Evolutionary conservation across 2,329 filamentous ascomycete species (phyloP), one percentile per base, ranked within the genome.

Genomic region (Aspergillus persii): DNA sequence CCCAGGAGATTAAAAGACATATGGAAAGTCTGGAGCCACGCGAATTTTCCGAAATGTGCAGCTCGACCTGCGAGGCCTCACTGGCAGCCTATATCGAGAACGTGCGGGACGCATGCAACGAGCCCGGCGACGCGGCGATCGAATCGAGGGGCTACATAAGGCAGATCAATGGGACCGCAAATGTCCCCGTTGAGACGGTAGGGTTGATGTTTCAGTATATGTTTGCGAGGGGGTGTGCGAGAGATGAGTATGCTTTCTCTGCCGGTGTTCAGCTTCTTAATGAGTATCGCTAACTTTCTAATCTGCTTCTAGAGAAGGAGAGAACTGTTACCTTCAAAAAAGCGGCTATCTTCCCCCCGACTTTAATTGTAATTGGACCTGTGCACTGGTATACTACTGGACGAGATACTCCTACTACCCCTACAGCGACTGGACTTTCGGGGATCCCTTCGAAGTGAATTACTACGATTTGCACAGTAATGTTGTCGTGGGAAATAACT

Each of bases 351-450:
- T 57, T n/a, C 51, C 53, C 4, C 1, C 31, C 6, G 44, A 59
- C 9, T 59, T 53, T 23, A 26, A 18, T 29, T 63, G 58, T 55
- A n/a, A 31, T 26, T 58, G 50, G 56, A 48, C n/a, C 30, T 63
- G 58, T 26, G 59, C 56, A 2, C 29, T 59, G 7, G 61, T 59
- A 15, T 57, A 57, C 44, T 55, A 57, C 52, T 63, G 56, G 54
- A 59, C 55, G 18, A 11, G 5, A 12, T 54, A 63, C 23, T 27
- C 36, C 41, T 61, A 63, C 41, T 61, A 63, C 47, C 61, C 61
- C 26, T 61, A 59, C n/a, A 52, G 54, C 27, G 26, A 48, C 15
- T 61, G 59, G 59, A 15, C 12, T 2, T 33, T 63, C 4, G 56
- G 61, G 7, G n/a, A 52, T 23, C 30, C 33, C 4, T 23, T 23